phyloP scores from a whole-genome alignment of 2,329 filamentous ascomycete species.

The Pseudogymnoascus pannorum region DNA sequence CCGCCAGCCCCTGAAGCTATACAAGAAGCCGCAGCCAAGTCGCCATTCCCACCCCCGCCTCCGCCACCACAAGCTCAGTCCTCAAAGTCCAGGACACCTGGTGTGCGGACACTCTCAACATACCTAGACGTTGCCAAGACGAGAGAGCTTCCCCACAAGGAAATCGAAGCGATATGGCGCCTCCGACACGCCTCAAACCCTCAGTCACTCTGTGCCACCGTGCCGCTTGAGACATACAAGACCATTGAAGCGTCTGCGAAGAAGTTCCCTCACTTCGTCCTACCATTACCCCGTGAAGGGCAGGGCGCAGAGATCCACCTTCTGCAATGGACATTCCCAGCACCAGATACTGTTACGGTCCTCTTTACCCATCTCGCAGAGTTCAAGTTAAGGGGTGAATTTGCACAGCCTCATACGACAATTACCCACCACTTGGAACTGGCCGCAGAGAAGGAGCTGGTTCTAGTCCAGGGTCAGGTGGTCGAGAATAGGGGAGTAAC shows the following conservation, averaged over 20 bases:
- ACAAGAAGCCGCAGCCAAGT: conserved; percentile 27
- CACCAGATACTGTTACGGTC: conserved; percentile 60
- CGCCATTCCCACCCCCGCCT: conserved; percentile 26
- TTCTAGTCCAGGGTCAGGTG: conserved; percentile 79
- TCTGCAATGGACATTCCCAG: conserved; percentile 90
- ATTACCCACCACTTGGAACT: conserved; percentile 87
- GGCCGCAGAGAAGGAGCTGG: conserved; percentile 63
- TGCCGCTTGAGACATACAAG: conserved; percentile 66
- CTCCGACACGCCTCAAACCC: conserved; percentile 70
- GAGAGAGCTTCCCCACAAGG: conserved; percentile 62
- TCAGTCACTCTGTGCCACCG: conserved; percentile 73
- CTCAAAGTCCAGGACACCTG: conserved; percentile 27
- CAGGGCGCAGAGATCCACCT: conserved; percentile 89
- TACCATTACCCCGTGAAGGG: conserved; percentile 66
- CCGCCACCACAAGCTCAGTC: conserved; percentile 31
- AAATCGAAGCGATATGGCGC: conserved; percentile 85
- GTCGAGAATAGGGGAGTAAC: conserved; percentile 68
- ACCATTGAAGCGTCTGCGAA: conserved; percentile 65
- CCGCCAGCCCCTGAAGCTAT: conserved; percentile 28
- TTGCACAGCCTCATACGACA: conserved; percentile 84
- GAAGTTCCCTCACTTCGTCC: conserved; percentile 77
- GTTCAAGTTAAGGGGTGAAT: conserved; percentile 86
- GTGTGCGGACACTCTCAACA: conserved; percentile 52
- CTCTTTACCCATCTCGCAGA: conserved; percentile 92
- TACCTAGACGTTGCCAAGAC: conserved; percentile 78